These are phyloP conservation scores for Chlamydomonas sphaeroides DNA, from an alignment of 139 green algal genomes.

Conservation along the genomic window DNA sequence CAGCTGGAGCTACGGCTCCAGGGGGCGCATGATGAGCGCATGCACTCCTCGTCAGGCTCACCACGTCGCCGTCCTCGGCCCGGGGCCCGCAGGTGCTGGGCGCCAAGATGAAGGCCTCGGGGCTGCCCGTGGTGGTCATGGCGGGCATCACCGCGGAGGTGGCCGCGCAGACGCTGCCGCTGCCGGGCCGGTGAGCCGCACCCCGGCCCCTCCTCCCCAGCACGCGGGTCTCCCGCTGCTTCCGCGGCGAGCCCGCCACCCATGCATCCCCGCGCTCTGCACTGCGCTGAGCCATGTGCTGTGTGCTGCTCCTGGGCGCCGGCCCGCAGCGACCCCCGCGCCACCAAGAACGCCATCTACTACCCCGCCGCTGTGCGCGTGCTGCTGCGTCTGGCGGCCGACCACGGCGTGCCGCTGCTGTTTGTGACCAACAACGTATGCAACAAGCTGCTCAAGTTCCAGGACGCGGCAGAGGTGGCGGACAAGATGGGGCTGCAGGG, in stretches of 20 bases:
- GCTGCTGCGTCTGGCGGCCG: conserved; percentile 43
- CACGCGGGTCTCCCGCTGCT: too few species aligned
- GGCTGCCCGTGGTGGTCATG: conserved; percentile 58
- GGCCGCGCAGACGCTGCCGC: conserved; percentile 35
- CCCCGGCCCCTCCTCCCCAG: too few species aligned
- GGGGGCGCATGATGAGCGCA: too few species aligned
- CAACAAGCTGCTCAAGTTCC: conserved; percentile 55
- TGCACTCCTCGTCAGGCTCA: too few species aligned
- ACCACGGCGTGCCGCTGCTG: conserved; percentile 54
- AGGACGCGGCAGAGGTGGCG: conserved; percentile 41
- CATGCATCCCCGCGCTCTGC: background rate
- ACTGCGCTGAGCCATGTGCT: too few species aligned
- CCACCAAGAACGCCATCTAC: conserved; percentile 63
- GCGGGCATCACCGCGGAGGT: conserved; percentile 52
- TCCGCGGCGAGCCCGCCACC: too few species aligned
- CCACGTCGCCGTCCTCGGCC: background rate
- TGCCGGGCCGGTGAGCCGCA: conserved; percentile 42
- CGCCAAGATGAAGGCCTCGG: conserved; percentile 49
- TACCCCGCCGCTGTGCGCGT: conserved; percentile 35
- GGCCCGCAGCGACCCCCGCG: conserved; percentile 45
- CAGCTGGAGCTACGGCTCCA: too few species aligned
- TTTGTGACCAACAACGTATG: conserved; percentile 67
- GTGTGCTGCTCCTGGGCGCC: too few species aligned
- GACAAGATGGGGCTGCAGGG: conserved; percentile 26
- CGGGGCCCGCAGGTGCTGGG: conserved; percentile 27